phyloP scores from a whole-genome alignment of 1,284 basidiomycete species.

The Hortiboletus rubellus region DNA sequence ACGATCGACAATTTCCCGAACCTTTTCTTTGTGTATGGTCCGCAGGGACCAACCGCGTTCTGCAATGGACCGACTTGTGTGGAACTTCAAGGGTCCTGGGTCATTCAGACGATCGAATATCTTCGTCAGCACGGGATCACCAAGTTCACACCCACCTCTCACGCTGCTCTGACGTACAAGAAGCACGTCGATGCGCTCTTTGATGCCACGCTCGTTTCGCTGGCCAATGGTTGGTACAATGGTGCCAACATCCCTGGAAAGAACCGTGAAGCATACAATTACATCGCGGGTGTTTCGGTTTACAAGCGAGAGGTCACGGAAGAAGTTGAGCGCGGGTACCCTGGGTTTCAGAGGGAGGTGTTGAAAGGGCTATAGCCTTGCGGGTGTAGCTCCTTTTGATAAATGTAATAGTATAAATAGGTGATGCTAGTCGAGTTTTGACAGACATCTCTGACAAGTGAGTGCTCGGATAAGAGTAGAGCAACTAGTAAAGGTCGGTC shows the following conservation, averaged over 20 bases:
- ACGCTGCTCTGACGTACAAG: conserved; percentile 1
- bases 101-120: conserved; percentile 10
- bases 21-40: conserved; percentile 16
- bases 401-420: no score
- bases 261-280: conserved; percentile 9
- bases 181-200: neutral
- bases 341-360: no score
- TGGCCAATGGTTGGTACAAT: conserved; percentile 5
- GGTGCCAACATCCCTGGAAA: conserved; percentile 16
- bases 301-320: conserved; percentile 10
- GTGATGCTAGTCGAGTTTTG: no score
- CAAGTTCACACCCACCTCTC: conserved; percentile 9
- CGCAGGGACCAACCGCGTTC: no score
- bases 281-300: neutral
- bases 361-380: no score
- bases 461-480: no score
- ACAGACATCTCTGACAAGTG: no score
- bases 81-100: no score
- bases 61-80: no score
- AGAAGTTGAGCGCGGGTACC: neutral
- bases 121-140: conserved; percentile 6
- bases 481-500: no score
- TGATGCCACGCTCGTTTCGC: conserved; percentile 2
- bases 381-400: no score
- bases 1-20: conserved; percentile 26